phyloP scores from a whole-genome alignment of 495 filamentous ascomycete species.

The Articulospora tetracladia region DNA sequence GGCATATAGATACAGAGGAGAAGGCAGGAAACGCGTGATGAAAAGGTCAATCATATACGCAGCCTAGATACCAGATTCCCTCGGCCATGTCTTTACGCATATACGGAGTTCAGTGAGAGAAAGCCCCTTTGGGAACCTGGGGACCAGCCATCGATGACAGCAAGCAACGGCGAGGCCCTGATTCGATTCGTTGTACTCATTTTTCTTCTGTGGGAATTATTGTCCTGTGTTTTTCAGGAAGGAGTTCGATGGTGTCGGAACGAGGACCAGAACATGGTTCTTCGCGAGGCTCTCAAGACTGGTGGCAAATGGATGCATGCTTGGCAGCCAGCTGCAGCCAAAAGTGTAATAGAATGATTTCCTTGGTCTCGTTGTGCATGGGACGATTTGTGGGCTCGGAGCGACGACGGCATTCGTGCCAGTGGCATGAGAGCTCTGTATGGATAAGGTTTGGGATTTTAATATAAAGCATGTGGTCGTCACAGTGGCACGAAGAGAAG shows the following conservation, averaged over 20 bases:
- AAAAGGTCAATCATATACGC: slow-evolving; percentile 7
- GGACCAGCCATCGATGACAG: slow-evolving; percentile 22
- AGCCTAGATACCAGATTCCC: slow-evolving; percentile 7
- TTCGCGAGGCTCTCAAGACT: slow-evolving; percentile 11
- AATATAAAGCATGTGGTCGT: slow-evolving; percentile 20
- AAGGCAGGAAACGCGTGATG: slow-evolving; percentile 71
- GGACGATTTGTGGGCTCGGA: not conserved
- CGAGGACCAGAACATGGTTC: not conserved
- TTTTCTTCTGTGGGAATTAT: slow-evolving; percentile 4
- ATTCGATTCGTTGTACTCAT: slow-evolving; percentile 14
- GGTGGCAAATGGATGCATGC: not conserved
- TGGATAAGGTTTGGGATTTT: slow-evolving; percentile 20
- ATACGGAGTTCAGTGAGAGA: slow-evolving; percentile 25
- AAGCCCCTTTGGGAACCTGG: slow-evolving; percentile 12
- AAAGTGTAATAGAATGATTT: slow-evolving; percentile 22
- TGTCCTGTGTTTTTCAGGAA: slow-evolving; percentile 3
- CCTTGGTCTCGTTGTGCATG: slow-evolving; percentile 1
- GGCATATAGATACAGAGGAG: slow-evolving; percentile 99
- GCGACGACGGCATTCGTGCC: slow-evolving; percentile 4
- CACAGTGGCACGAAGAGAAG: not conserved
- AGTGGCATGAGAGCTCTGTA: slow-evolving; percentile 14
- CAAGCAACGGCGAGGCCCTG: slow-evolving; percentile 3
- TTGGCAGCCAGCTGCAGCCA: not conserved
- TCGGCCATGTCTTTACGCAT: slow-evolving; percentile 25
- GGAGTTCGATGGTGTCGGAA: slow-evolving; percentile 10